Conservation (phyloP, 176 grass and related monocot genomes). For the Avena eriantha region DNA sequence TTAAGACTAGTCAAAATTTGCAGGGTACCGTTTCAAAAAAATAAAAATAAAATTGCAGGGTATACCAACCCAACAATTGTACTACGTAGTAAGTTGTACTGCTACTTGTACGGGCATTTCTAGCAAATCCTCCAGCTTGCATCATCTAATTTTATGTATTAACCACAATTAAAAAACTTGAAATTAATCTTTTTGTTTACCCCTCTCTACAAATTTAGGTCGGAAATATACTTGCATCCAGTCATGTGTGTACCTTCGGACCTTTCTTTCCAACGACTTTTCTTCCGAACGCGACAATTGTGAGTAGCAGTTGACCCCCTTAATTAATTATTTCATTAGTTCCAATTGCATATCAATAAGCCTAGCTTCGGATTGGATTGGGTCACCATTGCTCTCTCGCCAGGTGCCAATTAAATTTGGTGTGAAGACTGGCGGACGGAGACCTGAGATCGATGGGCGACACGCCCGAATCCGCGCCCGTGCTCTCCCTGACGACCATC, state of each 20-base stretch:
- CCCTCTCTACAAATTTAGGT: neutral
- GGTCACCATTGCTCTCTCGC: too few relatives aligned
- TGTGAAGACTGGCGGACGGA: too few relatives aligned
- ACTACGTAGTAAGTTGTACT: constrained; percentile 1
- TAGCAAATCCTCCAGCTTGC: neutral
- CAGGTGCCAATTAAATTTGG: too few relatives aligned
- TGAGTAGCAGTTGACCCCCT: constrained; percentile 28
- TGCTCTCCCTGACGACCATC: too few relatives aligned
- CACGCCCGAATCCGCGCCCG: too few relatives aligned
- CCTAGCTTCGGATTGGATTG: too few relatives aligned
- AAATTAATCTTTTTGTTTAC: neutral
- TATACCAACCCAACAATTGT: neutral
- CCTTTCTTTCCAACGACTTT: neutral
- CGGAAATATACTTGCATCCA: neutral
- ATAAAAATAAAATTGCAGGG: too few relatives aligned
- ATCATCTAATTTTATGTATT: neutral
- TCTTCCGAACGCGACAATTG: constrained; percentile 4
- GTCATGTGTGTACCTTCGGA: too few relatives aligned
- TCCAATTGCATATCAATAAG: too few relatives aligned
- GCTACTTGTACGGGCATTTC: neutral
- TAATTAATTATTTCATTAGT: neutral
- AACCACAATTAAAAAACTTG: neutral
- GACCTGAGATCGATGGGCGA: too few relatives aligned
- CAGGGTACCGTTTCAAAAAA: too few relatives aligned
- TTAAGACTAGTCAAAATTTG: too few relatives aligned